Base-by-base conservation (phyloP, 306 rosid genomes). In the Mimosa pudica region DNA sequence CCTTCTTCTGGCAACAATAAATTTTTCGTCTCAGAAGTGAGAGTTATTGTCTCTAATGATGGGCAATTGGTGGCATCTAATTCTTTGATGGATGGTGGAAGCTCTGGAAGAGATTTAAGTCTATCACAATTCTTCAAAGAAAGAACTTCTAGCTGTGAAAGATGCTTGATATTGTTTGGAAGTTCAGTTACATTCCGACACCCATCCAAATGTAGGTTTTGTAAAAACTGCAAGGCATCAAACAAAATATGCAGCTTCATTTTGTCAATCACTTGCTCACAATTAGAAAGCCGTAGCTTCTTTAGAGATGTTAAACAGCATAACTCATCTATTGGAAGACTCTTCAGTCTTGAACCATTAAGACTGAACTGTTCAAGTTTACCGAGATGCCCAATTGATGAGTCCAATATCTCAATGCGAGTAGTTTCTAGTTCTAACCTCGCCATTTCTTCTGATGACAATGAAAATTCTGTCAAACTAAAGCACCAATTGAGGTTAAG, bases 151-250 rank as follows among this genome's bases (percentile, higher is more conserved):
- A 42, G 72, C 35, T 7, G 0, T n/a, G 35, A 17, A 41, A 74
- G 41, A 38, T n/a, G 78, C 54, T 57, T 66, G 67, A 80, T 73
- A n/a, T 73, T 74, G 61, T 42, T 3, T 2, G 79, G 83, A 8
- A 73, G 30, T 54, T 80, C 18, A 42, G 13, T 20, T 41, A 80
- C 24, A 36, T 80, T 65, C 0, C 30, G 20, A 33, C 82, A 61
- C 18, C 62, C 66, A 8, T 79, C 46, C 57, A 79, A 72, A 49
- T 12, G 13, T 11, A 79, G 7, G 8, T 48, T 20, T 8, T 10
- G 38, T 14, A 71, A 32, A 11, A 38, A 61, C 11, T 0, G 33
- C 30, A 55, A 18, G 32, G 66, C 82, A n/a, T 48, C 55, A 62
- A 71, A 45, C 8, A 79, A 51, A 20, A 4, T 47, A 35, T 62